These are phyloP conservation scores for Solanum chacoense DNA, from an alignment of 305 asterid species.

Conservation along the genomic window DNA sequence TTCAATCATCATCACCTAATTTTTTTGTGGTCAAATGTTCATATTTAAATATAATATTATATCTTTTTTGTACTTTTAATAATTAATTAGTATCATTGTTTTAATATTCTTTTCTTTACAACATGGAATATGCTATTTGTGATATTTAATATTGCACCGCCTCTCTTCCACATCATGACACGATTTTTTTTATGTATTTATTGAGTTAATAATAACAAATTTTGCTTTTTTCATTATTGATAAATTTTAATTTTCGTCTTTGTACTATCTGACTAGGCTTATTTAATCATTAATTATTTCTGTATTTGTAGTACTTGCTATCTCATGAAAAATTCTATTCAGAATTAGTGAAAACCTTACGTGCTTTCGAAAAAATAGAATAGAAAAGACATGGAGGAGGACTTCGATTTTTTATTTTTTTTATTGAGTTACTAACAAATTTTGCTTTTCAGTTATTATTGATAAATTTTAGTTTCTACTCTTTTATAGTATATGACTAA, in stretches of 20 bases:
- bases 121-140: not conserved
- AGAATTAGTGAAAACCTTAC: no score
- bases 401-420: no score
- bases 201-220: not conserved
- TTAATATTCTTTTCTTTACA: not conserved
- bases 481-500: no score
- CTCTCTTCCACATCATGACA: not conserved
- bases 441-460: no score
- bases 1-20: conserved; percentile 12
- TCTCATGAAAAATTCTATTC: no score
- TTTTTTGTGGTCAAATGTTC: conserved; percentile 1
- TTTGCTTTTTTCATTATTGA: not conserved
- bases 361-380: not conserved
- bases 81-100: not conserved
- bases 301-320: no score
- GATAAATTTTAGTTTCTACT: no score
- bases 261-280: not conserved
- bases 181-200: not conserved
- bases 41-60: not conserved
- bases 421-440: no score
- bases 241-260: not conserved
- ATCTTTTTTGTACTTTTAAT: not conserved
- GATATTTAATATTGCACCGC: not conserved
- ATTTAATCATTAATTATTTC: not conserved
- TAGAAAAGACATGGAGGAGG: not conserved